A percentile compares a stretch with the other conserved stretches of the same genome.
phyloP scores from a whole-genome alignment of 164 flowering plant genomes.

The Piper betle region DNA sequence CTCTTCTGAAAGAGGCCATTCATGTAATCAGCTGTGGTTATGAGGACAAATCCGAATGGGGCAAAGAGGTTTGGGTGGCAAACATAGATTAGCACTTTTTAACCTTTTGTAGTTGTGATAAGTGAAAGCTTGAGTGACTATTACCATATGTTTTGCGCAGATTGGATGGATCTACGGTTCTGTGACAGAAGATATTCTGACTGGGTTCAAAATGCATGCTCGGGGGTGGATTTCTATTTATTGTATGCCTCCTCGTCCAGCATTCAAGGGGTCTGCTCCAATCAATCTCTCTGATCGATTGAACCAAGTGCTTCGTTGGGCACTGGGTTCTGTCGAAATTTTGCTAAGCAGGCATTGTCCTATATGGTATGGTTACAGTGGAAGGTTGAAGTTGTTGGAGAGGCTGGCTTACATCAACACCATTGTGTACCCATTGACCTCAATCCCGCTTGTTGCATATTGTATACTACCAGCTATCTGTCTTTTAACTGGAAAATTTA shows the following conservation, averaged over 20 bases:
- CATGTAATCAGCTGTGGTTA: constrained; percentile 99
- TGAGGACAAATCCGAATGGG: constrained; percentile 97
- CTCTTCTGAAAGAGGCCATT: constrained; percentile 86
- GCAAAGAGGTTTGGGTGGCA: constrained; percentile 75
- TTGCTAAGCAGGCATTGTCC: constrained; percentile 96
- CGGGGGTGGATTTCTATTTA: constrained; percentile 96
- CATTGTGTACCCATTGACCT: constrained; percentile 81
- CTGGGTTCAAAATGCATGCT: constrained; percentile 98
- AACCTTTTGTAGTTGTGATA: not conserved
- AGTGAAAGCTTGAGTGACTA: not conserved
- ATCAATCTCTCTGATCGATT: constrained; percentile 98
- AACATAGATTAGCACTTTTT: not conserved
- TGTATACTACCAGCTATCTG: constrained; percentile 89
- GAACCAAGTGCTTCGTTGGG: constrained; percentile 99
- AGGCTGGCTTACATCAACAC: constrained; percentile 91
- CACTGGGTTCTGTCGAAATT: constrained; percentile 91
- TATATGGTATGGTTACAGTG: constrained; percentile 92
- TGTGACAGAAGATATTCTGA: constrained; percentile 95
- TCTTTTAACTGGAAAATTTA: constrained; percentile 83
- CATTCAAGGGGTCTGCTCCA: constrained; percentile 99
- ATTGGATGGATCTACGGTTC: constrained; percentile 99
- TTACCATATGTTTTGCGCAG: constrained; percentile 23
- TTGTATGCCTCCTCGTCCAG: constrained; percentile 95
- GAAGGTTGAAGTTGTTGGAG: constrained; percentile 64
- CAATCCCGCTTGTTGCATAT: constrained; percentile 80